These are phyloP conservation scores for Schizothecium vesticola DNA, from an alignment of 495 filamentous ascomycete species.

Conservation along the genomic window DNA sequence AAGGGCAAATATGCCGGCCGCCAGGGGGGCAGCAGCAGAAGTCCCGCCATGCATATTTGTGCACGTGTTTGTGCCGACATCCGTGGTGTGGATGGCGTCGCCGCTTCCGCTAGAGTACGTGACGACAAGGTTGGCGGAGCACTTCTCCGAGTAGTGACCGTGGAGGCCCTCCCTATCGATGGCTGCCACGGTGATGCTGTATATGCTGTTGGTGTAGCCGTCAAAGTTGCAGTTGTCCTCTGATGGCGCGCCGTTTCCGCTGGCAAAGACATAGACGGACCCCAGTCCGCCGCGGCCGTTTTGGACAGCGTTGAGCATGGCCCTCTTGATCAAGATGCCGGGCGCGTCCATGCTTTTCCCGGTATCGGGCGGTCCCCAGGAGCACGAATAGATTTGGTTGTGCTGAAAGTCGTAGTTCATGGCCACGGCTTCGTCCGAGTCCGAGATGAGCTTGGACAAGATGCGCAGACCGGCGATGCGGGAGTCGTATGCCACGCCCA, in stretches of 20 bases:
- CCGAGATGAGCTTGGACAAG: slow-evolving; percentile 80
- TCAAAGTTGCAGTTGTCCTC: slow-evolving; percentile 99
- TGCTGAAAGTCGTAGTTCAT: slow-evolving; percentile 88
- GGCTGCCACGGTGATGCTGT: slow-evolving; percentile 93
- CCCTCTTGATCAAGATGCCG: slow-evolving; percentile 77
- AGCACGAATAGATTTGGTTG: slow-evolving; percentile 97
- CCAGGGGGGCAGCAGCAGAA: slow-evolving; percentile 92
- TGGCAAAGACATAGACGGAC: slow-evolving; percentile 96
- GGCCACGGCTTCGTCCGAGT: slow-evolving; percentile 85
- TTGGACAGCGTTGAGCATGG: slow-evolving; percentile 89
- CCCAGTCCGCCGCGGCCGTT: slow-evolving; percentile 76
- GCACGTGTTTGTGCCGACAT: slow-evolving; percentile 80
- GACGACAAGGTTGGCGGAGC: slow-evolving; percentile 90
- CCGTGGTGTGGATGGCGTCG: slow-evolving; percentile 92
- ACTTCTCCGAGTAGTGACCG: slow-evolving; percentile 91
- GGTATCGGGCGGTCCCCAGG: slow-evolving; percentile 94
- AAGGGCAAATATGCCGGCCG: slow-evolving; percentile 89
- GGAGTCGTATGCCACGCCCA: slow-evolving; percentile 90
- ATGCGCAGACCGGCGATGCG: slow-evolving; percentile 88
- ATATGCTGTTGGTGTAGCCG: slow-evolving; percentile 98
- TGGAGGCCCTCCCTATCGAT: slow-evolving; percentile 81
- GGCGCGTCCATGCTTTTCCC: slow-evolving; percentile 91
- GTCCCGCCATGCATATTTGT: slow-evolving; percentile 80
- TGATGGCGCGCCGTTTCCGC: slow-evolving; percentile 81
- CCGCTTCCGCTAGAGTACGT: slow-evolving; percentile 89